Base-by-base conservation (phyloP, 2,329 filamentous ascomycete genomes). In the Fusarium tanahbumbuense region DNA sequence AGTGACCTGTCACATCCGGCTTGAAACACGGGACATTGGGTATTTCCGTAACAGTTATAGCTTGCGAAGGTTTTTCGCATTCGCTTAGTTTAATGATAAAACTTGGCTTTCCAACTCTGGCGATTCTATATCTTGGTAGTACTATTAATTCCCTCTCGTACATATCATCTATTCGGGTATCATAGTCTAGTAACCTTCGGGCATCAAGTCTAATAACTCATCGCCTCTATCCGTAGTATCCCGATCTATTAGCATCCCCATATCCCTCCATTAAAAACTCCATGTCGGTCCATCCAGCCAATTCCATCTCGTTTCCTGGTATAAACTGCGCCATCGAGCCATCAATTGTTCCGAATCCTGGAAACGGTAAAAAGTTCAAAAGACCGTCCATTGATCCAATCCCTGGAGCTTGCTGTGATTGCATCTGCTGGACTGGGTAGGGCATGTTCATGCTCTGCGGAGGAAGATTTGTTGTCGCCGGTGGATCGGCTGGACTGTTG, bases 211-310 rank as follows among this genome's bases (percentile, higher is more conserved):
- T 18, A 16, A 28, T 42, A 53, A 44, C 20, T 3, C 5, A 25
- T 8, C 1, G 37, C 18, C 28, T 22, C 15, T 5, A 6, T 25
- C n/a, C 46, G 18, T 63, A 63, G 22, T 55, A 64, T 12, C 49
- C 45, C 0, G 45, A 34, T 23, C 56, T 62, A 1, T 28, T 40
- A 23, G 68, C 48, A 1, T 65, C 70, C 6, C 70, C 64, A 45
- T 63, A 73, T 1, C 64, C 67, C 15, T 59, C 70, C 67, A 73
- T 61, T 12, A 73, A 37, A 32, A 73, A 28, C 28, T 73, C 70
- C 70, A 73, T 73, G 23, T 71, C 70, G 20, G 71, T 52, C 70
- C 70, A 73, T n/a, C 72, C 70, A n/a, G 69, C 53, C 52, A 72
- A 56, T 8, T 64, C 47, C 55, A 72, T 55, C 27, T 70, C 69